phyloP scores from a whole-genome alignment of 305 asterid species.

The Nicotiana rustica region DNA sequence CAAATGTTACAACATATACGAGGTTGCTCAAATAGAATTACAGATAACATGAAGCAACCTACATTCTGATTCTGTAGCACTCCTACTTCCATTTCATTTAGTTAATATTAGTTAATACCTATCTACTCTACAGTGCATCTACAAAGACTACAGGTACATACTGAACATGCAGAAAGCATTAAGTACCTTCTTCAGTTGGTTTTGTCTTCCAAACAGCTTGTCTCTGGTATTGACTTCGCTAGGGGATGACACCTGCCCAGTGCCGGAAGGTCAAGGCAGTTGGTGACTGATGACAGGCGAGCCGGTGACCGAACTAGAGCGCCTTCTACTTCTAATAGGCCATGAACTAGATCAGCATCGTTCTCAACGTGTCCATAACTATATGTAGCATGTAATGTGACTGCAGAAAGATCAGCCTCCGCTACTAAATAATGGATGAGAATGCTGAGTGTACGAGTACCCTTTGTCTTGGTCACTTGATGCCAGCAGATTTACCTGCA shows the following conservation, averaged over 20 bases:
- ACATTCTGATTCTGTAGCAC: neutral
- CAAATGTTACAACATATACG: neutral
- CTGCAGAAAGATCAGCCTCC: slow-evolving; percentile 61
- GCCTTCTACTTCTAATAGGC: too few relatives aligned
- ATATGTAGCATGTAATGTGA: neutral
- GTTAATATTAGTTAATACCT: neutral
- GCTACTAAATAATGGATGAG: slow-evolving; percentile 55
- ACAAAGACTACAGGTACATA: neutral
- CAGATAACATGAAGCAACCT: neutral
- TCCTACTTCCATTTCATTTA: neutral
- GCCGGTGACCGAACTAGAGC: too few relatives aligned
- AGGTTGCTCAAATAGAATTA: neutral
- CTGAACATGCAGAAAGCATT: neutral
- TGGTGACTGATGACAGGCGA: too few relatives aligned
- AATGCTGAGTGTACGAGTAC: slow-evolving; percentile 47
- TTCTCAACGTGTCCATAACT: too few relatives aligned
- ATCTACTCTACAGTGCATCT: neutral
- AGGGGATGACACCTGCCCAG: too few relatives aligned
- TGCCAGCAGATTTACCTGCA: slow-evolving; percentile 80
- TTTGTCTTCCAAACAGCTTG: neutral
- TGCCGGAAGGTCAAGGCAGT: too few relatives aligned
- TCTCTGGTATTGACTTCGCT: neutral
- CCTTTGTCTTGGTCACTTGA: slow-evolving; percentile 60
- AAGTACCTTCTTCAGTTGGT: neutral
- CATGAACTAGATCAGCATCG: too few relatives aligned